Percentiles rank a stretch among this genome's conserved stretches.
These are phyloP conservation scores for Ceratocystis huliohia DNA, from an alignment of 2,329 filamentous ascomycete species.

Conservation along the genomic window DNA sequence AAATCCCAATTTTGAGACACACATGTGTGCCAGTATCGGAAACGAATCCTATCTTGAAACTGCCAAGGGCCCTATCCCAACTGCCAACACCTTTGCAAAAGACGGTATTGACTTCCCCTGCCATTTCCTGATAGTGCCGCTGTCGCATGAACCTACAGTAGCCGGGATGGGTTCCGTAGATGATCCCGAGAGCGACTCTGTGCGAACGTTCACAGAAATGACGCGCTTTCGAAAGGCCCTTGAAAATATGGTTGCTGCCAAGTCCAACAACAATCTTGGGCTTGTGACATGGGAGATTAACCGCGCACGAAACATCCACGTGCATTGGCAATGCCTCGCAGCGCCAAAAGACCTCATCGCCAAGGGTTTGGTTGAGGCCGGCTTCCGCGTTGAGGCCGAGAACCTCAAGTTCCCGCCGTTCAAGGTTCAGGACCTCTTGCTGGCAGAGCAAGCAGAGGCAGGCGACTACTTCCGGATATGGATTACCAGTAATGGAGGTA, in stretches of 20 bases:
- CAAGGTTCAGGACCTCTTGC: conserved; percentile 35
- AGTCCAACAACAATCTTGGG: conserved; percentile 50
- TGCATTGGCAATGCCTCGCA: conserved; percentile 88
- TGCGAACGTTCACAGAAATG: conserved; percentile 67
- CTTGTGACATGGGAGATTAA: conserved; percentile 89
- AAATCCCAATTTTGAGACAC: conserved; percentile 68
- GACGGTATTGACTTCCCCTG: conserved; percentile 61
- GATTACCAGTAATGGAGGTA: conserved; percentile 52
- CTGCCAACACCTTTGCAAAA: conserved; percentile 50
- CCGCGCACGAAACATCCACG: conserved; percentile 66
- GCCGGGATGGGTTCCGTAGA: conserved; percentile 46
- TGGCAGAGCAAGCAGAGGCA: conserved; percentile 36
- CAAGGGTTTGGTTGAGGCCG: conserved; percentile 69
- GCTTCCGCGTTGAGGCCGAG: conserved; percentile 77
- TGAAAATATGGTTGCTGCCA: conserved; percentile 60
- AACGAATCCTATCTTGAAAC: conserved; percentile 80
- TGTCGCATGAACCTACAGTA: conserved; percentile 68
- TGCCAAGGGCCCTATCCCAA: conserved; percentile 78
- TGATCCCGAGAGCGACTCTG: conserved; percentile 41
- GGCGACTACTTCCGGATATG: conserved; percentile 70
- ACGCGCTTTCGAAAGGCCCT: conserved; percentile 61
- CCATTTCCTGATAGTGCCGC: conserved; percentile 83
- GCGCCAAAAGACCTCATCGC: conserved; percentile 54
- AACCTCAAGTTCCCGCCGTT: conserved; percentile 49
- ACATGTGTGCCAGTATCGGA: conserved; percentile 83